Evolutionary conservation across 495 filamentous ascomycete species (phyloP).

Genomic region (Podospora fimiseda): DNA sequence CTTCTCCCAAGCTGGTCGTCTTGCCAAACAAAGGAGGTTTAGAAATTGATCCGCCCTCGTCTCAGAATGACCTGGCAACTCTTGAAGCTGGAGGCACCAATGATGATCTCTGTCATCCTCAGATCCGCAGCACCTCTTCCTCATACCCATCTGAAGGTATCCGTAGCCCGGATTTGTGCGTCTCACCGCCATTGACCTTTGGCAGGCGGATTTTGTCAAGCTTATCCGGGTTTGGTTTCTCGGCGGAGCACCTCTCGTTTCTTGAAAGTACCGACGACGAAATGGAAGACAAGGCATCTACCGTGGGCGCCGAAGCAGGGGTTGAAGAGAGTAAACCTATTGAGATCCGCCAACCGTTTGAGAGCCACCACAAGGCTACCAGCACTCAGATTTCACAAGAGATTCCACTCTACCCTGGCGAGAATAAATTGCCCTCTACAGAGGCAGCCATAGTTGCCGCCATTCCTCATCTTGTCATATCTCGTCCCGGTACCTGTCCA

Average conservation of each 20-base stretch:
- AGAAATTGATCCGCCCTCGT: conserved; percentile 1
- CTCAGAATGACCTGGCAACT: not conserved
- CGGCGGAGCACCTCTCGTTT: conserved; percentile 2
- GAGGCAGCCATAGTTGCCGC: not conserved
- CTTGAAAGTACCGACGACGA: conserved; percentile 1
- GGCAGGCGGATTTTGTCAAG: conserved; percentile 14
- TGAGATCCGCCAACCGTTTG: not conserved
- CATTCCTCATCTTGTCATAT: not conserved
- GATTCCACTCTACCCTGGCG: not conserved
- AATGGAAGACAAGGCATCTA: not conserved
- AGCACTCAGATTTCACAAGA: not conserved
- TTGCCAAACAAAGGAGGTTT: conserved; percentile 11
- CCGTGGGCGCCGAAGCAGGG: not conserved
- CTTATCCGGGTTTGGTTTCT: conserved; percentile 10
- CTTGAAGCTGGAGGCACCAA: not conserved
- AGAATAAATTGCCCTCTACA: not conserved
- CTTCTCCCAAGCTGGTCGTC: conserved; percentile 8
- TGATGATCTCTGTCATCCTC: not conserved
- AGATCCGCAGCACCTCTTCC: conserved; percentile 20
- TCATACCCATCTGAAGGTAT: conserved; percentile 22
- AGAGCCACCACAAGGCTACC: not conserved
- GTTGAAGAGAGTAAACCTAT: not conserved
- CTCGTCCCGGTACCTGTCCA: not conserved
- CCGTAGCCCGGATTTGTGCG: conserved; percentile 16
- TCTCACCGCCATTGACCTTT: conserved; percentile 21